Percentiles rank a stretch among this genome's conserved stretches.
phyloP scores from a whole-genome alignment of 192 early-diverging fungal genomes.

The Paraglomus occultum region DNA sequence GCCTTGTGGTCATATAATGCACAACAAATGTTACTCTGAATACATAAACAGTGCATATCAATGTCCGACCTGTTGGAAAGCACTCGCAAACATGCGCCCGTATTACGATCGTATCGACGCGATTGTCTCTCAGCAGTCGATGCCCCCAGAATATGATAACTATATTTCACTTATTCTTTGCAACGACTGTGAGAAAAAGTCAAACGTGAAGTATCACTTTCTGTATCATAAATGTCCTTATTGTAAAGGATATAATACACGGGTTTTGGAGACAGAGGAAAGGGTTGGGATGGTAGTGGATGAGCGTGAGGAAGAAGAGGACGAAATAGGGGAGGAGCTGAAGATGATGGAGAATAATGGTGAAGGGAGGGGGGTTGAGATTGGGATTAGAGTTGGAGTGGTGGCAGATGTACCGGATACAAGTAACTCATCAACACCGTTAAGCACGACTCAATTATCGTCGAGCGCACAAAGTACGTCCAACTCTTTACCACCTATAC shows the following conservation, averaged over 20 bases:
- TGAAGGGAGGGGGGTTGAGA: too few species aligned
- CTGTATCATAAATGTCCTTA: constrained; percentile 90
- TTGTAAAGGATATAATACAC: constrained; percentile 91
- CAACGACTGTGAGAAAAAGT: constrained; percentile 92
- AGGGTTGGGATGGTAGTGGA: too few species aligned
- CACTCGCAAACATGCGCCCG: constrained; percentile 77
- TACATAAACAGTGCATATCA: constrained; percentile 91
- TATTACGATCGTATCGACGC: constrained; percentile 84
- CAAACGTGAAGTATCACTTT: constrained; percentile 87
- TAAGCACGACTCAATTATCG: too few species aligned
- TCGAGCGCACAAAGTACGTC: too few species aligned
- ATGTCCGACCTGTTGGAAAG: constrained; percentile 93
- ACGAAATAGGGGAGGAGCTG: too few species aligned
- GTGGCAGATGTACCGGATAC: too few species aligned
- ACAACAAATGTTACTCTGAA: constrained; percentile 78
- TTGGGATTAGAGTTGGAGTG: too few species aligned
- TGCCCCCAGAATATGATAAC: constrained; percentile 89
- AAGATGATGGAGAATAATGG: too few species aligned
- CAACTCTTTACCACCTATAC: too few species aligned
- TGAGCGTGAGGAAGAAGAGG: too few species aligned
- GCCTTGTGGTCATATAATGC: constrained; percentile 92
- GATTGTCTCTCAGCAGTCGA: constrained; percentile 73
- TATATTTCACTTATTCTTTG: constrained; percentile 76
- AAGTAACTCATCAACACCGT: too few species aligned
- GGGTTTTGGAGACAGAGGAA: constrained; percentile 63